Conservation (phyloP, 2,329 filamentous ascomycete genomes). For the Lasiodiplodia gonubiensis region DNA sequence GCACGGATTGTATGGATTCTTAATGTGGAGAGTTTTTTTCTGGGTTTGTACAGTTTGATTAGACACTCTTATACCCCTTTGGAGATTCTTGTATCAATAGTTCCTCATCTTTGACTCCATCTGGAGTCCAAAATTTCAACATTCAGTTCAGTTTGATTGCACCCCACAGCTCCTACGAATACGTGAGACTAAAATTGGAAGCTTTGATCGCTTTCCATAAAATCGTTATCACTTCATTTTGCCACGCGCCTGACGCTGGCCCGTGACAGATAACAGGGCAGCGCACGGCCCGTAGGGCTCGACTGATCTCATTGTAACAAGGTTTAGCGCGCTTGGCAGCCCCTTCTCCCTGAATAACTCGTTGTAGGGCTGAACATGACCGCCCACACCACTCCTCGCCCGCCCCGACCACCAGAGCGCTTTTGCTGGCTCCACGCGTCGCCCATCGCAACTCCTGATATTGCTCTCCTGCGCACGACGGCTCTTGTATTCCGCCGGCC, state of each 20-base stretch:
- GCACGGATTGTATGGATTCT: slow-evolving; percentile 20
- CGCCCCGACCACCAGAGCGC: not conserved
- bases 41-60: slow-evolving; percentile 11
- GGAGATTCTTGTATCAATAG: slow-evolving; percentile 24
- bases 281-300: not conserved
- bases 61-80: slow-evolving; percentile 23
- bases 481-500: not conserved
- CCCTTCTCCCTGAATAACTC: slow-evolving; percentile 2
- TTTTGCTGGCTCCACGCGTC: not conserved
- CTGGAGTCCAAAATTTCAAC: slow-evolving; percentile 2
- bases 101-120: slow-evolving; percentile 6
- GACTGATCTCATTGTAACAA: slow-evolving; percentile 3
- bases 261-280: slow-evolving; percentile 10
- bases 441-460: not conserved
- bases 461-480: not conserved
- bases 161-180: not conserved
- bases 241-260: not conserved
- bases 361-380: slow-evolving; percentile 14
- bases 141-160: slow-evolving; percentile 7
- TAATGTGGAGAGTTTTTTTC: slow-evolving; percentile 18
- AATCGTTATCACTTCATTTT: slow-evolving; percentile 4
- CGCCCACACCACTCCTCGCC: not conserved
- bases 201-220: not conserved
- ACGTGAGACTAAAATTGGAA: not conserved
- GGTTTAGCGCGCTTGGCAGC: slow-evolving; percentile 10